Evolutionary conservation across 129 eudicot genomes (phyloP), one percentile per base, ranked within the genome.

Genomic region (Flaveria sonorensis): DNA sequence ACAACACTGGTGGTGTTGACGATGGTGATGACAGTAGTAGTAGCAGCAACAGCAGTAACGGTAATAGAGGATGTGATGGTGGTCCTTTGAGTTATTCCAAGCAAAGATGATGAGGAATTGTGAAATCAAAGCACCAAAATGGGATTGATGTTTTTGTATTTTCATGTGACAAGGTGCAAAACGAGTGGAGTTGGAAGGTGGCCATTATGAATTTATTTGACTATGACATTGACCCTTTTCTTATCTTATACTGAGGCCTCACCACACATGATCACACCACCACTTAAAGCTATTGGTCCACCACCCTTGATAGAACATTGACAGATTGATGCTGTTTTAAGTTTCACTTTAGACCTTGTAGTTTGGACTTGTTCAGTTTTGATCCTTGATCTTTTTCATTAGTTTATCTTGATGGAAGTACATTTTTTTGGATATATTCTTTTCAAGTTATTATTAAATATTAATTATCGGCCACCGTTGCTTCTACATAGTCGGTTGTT

Each of bases 81-180:
- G 75, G 79, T 68, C 80, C 84, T 81, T 46, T 20, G 52, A 59
- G 65, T 45, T 80, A 65, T 80, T 74, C 70, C 79, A 80, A 66
- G 70, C 23, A 50, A 80, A 73, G 62, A 67, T 55, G 65, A 67
- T 30, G 74, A 73, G 69, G 28, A 67, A 52, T 63, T 80, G 79
- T 39, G 71, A 9, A 56, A 57, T 45, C 10, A 73, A n/a, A 67
- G 46, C 70, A 74, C 55, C 46, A 55, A 28, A 73, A 45, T 56
- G 73, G 72, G 23, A 81, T 59, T 81, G 80, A 74, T 74, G 77
- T 67, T 81, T 80, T 74, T 81, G 84, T 74, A 81, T 74, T 67
- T 68, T 45, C 71, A 67, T 74, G 80, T 81, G 84, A 67, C 80
- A 81, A 74, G 84, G 80, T 74, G 24, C 56, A 68, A 74, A 67